phyloP scores from a whole-genome alignment of 179 eudicot genomes.

The Beta lomatogona region DNA sequence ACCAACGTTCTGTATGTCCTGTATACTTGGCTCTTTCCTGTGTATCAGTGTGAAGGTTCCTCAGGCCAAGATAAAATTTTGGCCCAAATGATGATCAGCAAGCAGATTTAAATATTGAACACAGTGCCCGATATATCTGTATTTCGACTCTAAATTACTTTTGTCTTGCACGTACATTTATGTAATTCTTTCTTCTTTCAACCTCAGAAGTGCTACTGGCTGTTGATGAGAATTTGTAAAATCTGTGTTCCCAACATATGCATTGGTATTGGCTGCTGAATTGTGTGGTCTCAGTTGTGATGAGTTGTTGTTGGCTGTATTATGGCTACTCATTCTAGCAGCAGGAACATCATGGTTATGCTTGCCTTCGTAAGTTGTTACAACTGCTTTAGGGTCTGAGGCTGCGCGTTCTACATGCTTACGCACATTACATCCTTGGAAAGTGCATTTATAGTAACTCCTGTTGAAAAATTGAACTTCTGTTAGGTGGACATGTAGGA shows the following conservation, averaged over 20 bases:
- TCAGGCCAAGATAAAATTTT: constrained; percentile 4
- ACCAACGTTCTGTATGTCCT: constrained; percentile 7
- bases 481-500: neutral
- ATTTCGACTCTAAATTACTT: constrained; percentile 5
- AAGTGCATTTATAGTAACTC: constrained; percentile 92
- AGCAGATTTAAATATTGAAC: constrained; percentile 15
- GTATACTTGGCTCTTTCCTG: constrained; percentile 26
- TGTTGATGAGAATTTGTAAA: constrained; percentile 44
- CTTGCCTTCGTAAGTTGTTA: constrained; percentile 93
- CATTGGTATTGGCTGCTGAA: constrained; percentile 32
- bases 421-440: constrained; percentile 79
- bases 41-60: constrained; percentile 23
- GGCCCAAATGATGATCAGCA: neutral
- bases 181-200: constrained; percentile 68
- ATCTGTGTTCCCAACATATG: constrained; percentile 36
- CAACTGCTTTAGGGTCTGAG: constrained; percentile 79
- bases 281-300: constrained; percentile 47
- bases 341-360: constrained; percentile 84
- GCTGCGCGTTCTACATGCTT: constrained; percentile 94
- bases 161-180: constrained; percentile 21
- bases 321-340: constrained; percentile 76
- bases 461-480: constrained; percentile 40
- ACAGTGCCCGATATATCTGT: constrained; percentile 12
- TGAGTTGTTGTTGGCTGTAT: constrained; percentile 41
- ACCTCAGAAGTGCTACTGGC: constrained; percentile 46